These are phyloP conservation scores for Penicillium sp. DNA, from an alignment of 2,329 filamentous ascomycete genomes.

Conservation along the genomic window DNA sequence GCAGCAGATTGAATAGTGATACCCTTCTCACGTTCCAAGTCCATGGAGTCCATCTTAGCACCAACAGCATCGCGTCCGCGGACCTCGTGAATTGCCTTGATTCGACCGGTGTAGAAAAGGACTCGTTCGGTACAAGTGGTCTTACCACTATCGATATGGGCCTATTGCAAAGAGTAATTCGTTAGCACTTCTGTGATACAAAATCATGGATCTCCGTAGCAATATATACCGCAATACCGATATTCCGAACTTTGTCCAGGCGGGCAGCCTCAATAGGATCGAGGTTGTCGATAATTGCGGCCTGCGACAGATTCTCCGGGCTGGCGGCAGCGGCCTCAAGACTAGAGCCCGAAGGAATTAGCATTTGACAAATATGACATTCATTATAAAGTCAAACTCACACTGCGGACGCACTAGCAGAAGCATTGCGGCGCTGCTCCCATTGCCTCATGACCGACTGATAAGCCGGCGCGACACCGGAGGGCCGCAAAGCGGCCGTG, in stretches of 20 bases:
- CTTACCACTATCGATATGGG: conserved; percentile 98
- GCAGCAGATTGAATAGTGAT: conserved; percentile 99
- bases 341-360: conserved; percentile 37
- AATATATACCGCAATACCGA: conserved; percentile 84
- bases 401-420: conserved; percentile 50
- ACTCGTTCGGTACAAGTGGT: conserved; percentile 96
- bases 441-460: conserved; percentile 46
- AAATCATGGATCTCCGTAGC: background rate
- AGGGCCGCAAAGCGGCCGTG: conserved; percentile 40
- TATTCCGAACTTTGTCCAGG: conserved; percentile 84
- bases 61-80: conserved; percentile 86
- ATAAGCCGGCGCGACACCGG: conserved; percentile 38
- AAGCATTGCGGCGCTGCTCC: conserved; percentile 50
- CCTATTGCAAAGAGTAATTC: conserved; percentile 53
- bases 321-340: conserved; percentile 62
- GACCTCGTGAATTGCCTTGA: conserved; percentile 96
- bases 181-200: conserved; percentile 6
- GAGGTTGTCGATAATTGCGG: conserved; percentile 77
- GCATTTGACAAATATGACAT: background rate
- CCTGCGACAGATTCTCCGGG: conserved; percentile 61
- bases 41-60: conserved; percentile 99
- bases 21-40: conserved; percentile 95
- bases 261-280: conserved; percentile 76
- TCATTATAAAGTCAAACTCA: conserved; percentile 32
- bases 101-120: conserved; percentile 96